Evolutionary conservation across 495 filamentous ascomycete genomes (phyloP).

Genomic region (Penicillium ochrochloron): DNA sequence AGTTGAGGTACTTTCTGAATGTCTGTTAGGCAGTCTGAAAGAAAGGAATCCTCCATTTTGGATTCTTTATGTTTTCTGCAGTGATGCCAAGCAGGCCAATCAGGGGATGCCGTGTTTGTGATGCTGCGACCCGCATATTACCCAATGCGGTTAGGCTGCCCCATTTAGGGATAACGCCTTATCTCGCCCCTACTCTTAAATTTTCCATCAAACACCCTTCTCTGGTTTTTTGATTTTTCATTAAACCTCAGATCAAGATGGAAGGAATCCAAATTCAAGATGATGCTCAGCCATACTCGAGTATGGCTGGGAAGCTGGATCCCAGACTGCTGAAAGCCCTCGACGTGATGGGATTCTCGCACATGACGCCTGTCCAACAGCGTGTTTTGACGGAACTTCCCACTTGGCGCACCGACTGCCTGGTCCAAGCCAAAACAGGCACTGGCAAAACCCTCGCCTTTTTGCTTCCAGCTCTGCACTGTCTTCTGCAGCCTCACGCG

Average conservation of each 20-base stretch:
- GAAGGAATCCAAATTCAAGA: constrained; percentile 26
- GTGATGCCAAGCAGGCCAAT: background rate
- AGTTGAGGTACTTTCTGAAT: no score
- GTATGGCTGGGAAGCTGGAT: constrained; percentile 54
- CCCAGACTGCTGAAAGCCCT: constrained; percentile 51
- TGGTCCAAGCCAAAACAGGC: constrained; percentile 83
- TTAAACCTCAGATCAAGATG: constrained; percentile 26
- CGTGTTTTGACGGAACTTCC: constrained; percentile 58
- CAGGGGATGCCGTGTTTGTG: background rate
- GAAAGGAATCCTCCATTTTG: background rate
- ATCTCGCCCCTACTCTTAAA: constrained; percentile 5
- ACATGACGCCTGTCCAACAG: constrained; percentile 62
- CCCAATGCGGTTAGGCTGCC: background rate
- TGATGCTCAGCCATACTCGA: constrained; percentile 44
- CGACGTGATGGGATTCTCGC: constrained; percentile 47
- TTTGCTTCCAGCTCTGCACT: constrained; percentile 74
- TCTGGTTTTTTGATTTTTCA: background rate
- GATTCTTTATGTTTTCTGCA: constrained; percentile 1
- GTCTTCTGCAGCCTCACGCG: constrained; percentile 50
- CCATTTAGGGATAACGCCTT: constrained; percentile 5
- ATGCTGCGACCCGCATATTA: background rate
- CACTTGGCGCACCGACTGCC: constrained; percentile 54
- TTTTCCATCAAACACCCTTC: background rate
- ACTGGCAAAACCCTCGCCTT: constrained; percentile 86
- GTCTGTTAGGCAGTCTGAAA: no score